Evolutionary conservation across 257 asterid species (phyloP), one percentile per base, ranked within the genome.

Genomic region (Fraxinus americana): DNA sequence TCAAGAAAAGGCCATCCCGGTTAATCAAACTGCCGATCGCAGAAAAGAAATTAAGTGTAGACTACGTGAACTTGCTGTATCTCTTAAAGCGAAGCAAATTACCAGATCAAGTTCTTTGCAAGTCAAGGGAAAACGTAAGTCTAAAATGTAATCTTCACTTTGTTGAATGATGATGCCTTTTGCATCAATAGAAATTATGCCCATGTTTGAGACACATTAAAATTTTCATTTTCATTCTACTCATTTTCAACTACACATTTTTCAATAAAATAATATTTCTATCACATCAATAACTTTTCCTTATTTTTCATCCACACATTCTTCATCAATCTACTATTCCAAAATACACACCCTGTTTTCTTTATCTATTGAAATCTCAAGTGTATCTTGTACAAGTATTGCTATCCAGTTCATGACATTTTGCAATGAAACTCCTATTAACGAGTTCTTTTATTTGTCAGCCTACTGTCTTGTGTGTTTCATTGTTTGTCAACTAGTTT

Each of bases 111-210:
- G 50, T 43, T 43, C 50, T 65, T 78, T 85, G 52, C 79, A 68
- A n/a, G 81, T 75, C 74, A 87, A 87, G 69, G 90, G 78, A 81
- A 91, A 87, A 80, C 80, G 98, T 94, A 75, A 89, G 97, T 89
- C 21, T 71, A 57, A 14, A 34, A 9, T 34, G 65, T 72, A 3
- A 67, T 63, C 79, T 21, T 45, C 67, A 9, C 23, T 70, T 74
- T 32, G 27, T 34, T 61, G 41, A 48, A 75, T 48, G 45, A 25
- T 2, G 54, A 39, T 65, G 59, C 80, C 74, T 73, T 68, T 72
- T 48, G 66, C 78, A 59, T 81, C 73, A 43, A 0, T 35, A 39
- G 16, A 73, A 36, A 63, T 57, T 27, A n/a, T 34, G 27, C 27
- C 27, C 27, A 25, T 25, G 27, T 25, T 25, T 25, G 27, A 25